A percentile compares a stretch with the other conserved stretches of the same genome.
Conservation (phyloP, 306 rosid genomes). For the Vachellia pachyceras region DNA sequence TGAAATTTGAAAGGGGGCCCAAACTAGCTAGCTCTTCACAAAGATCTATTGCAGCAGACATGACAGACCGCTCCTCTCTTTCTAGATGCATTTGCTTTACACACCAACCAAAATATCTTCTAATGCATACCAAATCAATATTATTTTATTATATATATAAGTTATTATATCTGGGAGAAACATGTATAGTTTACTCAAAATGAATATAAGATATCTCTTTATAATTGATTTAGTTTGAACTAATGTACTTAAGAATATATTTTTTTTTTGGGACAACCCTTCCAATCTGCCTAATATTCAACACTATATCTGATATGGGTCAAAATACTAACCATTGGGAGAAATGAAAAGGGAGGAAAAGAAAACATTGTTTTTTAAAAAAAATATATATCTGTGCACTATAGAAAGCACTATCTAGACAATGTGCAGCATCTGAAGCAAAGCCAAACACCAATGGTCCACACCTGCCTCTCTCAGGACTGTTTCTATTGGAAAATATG, state of each 20-base stretch:
- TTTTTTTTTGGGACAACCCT: not conserved
- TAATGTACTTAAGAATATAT: conserved; percentile 25
- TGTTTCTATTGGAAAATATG: conserved; percentile 61
- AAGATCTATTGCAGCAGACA: conserved; percentile 67
- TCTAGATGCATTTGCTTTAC: conserved; percentile 74
- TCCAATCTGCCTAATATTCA: conserved; percentile 39
- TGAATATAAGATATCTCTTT: not conserved
- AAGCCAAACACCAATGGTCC: conserved; percentile 61
- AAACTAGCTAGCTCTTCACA: conserved; percentile 46
- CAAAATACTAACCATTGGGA: conserved; percentile 36
- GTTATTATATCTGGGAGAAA: not conserved
- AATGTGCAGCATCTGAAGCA: conserved; percentile 42
- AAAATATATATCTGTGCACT: conserved; percentile 30
- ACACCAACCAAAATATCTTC: conserved; percentile 44
- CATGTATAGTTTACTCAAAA: not conserved
- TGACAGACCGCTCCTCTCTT: conserved; percentile 61
- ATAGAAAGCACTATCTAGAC: conserved; percentile 66
- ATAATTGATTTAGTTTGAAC: not conserved
- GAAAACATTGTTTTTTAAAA: conserved; percentile 13
- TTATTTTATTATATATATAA: too few relatives aligned
- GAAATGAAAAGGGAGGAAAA: not conserved
- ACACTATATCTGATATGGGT: conserved; percentile 45
- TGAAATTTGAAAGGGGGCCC: conserved; percentile 29
- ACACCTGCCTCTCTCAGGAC: conserved; percentile 49
- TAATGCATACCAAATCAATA: not conserved